Conservation (phyloP, 768 basidiomycete genomes). For the Tulasnella sp. region DNA sequence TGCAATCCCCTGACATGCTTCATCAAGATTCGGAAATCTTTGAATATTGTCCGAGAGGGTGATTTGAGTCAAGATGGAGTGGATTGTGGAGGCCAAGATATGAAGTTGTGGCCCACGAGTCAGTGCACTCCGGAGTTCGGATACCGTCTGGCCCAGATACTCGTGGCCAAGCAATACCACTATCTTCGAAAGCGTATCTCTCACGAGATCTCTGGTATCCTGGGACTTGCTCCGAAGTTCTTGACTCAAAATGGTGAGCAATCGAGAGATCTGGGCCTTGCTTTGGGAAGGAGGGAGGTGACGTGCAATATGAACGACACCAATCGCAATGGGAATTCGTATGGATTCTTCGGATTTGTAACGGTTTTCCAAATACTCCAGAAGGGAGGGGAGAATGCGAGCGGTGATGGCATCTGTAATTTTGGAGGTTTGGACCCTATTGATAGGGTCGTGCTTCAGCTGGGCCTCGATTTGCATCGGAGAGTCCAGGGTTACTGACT, state of each 20-base stretch:
- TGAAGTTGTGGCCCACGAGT: conserved; percentile 88
- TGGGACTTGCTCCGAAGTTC: conserved; percentile 87
- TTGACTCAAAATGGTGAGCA: conserved; percentile 79
- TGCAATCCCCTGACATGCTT: conserved; percentile 63
- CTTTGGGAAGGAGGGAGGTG: conserved; percentile 55
- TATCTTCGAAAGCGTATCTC: conserved; percentile 74
- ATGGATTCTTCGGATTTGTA: conserved; percentile 73
- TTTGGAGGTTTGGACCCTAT: conserved; percentile 23
- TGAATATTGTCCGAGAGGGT: conserved; percentile 46
- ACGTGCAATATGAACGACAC: conserved; percentile 71
- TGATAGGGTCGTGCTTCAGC: not conserved
- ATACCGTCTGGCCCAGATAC: conserved; percentile 59
- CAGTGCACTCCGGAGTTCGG: conserved; percentile 74
- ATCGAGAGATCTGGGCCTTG: conserved; percentile 54
- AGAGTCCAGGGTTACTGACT: too few relatives aligned
- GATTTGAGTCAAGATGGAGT: conserved; percentile 69
- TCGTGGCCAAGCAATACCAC: conserved; percentile 54
- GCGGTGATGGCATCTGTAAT: conserved; percentile 66
- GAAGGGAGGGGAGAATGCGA: conserved; percentile 64
- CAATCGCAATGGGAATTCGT: conserved; percentile 78
- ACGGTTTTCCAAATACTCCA: conserved; percentile 69
- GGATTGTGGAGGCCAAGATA: conserved; percentile 71
- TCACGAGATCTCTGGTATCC: conserved; percentile 75
- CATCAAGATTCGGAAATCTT: conserved; percentile 53
- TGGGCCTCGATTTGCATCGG: not conserved